Percentiles rank a stretch among this genome's conserved stretches.
These are phyloP conservation scores for Aspergillus piperis DNA, from an alignment of 2,329 filamentous ascomycete genomes.

Conservation along the genomic window DNA sequence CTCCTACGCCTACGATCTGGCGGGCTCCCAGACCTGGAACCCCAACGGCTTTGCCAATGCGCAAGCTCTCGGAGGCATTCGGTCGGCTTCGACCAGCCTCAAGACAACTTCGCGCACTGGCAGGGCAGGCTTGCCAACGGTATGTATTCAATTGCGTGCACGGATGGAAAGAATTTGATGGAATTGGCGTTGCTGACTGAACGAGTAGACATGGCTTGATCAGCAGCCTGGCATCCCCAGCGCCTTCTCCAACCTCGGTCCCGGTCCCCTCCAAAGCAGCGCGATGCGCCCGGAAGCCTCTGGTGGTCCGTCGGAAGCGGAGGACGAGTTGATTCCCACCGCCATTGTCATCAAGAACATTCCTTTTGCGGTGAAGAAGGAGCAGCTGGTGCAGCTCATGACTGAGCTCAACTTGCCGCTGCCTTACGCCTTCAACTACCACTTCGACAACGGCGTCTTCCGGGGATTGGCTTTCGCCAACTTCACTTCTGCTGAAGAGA, in stretches of 20 bases:
- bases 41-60: slow-evolving; percentile 70
- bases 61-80: slow-evolving; percentile 64
- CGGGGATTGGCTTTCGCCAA: slow-evolving; percentile 95
- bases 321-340: slow-evolving; percentile 91
- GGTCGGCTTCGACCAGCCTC: slow-evolving; percentile 57
- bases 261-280: slow-evolving; percentile 43
- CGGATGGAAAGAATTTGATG: neutral
- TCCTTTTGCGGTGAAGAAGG: slow-evolving; percentile 96
- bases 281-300: slow-evolving; percentile 46
- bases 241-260: slow-evolving; percentile 49
- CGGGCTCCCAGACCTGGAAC: slow-evolving; percentile 75
- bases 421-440: slow-evolving; percentile 98
- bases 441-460: slow-evolving; percentile 98
- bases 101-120: slow-evolving; percentile 56
- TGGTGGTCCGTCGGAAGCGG: slow-evolving; percentile 42
- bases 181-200: neutral
- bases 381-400: slow-evolving; percentile 91
- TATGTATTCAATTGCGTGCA: slow-evolving; percentile 50
- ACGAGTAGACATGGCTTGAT: slow-evolving; percentile 63
- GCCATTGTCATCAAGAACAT: slow-evolving; percentile 99
- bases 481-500: slow-evolving; percentile 94
- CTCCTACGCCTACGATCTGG: slow-evolving; percentile 68
- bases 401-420: slow-evolving; percentile 89
- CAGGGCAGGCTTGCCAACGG: slow-evolving; percentile 68
- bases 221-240: slow-evolving; percentile 53